These are phyloP conservation scores for Moesziomyces globuligerus DNA, from an alignment of 1,284 basidiomycete genomes.

Conservation along the genomic window DNA sequence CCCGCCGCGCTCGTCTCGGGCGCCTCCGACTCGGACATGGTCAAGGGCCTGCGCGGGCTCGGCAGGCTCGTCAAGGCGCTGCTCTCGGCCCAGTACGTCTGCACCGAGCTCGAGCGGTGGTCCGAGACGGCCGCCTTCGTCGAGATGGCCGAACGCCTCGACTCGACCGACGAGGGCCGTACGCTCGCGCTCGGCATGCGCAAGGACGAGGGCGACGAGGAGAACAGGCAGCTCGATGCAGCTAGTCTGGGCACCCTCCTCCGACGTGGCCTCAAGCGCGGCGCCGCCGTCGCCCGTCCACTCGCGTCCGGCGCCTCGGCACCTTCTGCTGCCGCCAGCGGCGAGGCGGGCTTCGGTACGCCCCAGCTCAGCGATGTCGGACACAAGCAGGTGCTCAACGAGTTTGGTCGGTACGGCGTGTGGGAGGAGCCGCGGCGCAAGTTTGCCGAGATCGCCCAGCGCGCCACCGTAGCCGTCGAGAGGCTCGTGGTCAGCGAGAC, in stretches of 20 bases:
- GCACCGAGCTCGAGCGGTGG: constrained; percentile 52
- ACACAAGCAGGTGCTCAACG: constrained; percentile 15
- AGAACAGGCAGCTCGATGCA: constrained; percentile 54
- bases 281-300: constrained; percentile 37
- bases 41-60: constrained; percentile 59
- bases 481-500: constrained; percentile 54
- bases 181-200: constrained; percentile 24
- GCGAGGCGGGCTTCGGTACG: constrained; percentile 9
- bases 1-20: constrained; percentile 13
- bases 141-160: constrained; percentile 44
- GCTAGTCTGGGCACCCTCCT: constrained; percentile 54
- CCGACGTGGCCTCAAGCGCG: constrained; percentile 51
- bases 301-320: constrained; percentile 2
- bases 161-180: constrained; percentile 32
- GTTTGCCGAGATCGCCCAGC: constrained; percentile 39
- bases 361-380: constrained; percentile 23
- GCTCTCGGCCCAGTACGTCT: constrained; percentile 51
- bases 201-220: constrained; percentile 34
- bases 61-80: constrained; percentile 59
- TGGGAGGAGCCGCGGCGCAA: constrained; percentile 54
- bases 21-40: constrained; percentile 53
- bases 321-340: no score
- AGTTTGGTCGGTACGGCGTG: constrained; percentile 37
- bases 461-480: constrained; percentile 48
- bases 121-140: constrained; percentile 54